These are phyloP conservation scores for Colletotrichum cereale DNA, from an alignment of 2,329 filamentous ascomycete genomes.

Conservation along the genomic window DNA sequence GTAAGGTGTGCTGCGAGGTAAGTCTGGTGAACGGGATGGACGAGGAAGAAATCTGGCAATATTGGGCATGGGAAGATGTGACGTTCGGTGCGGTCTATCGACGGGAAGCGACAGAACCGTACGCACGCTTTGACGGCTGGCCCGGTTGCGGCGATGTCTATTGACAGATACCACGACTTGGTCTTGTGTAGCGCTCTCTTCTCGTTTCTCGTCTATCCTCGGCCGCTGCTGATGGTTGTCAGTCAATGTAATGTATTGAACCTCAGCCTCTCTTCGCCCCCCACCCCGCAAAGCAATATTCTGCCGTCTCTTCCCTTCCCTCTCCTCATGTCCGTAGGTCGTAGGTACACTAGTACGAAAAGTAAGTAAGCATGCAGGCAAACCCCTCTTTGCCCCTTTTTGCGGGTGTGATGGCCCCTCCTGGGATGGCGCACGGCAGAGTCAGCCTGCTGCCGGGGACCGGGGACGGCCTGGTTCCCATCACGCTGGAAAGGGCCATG, in stretches of 20 bases:
- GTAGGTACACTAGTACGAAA: no score
- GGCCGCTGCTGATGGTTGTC: background rate
- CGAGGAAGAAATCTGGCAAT: conserved; percentile 1
- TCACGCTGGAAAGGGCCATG: conserved; percentile 14
- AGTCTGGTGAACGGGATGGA: background rate
- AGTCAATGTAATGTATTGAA: conserved; percentile 14
- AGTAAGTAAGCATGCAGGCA: background rate
- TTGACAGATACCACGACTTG: background rate
- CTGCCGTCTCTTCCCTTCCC: background rate
- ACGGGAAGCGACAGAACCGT: conserved; percentile 1
- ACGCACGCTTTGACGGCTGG: conserved; percentile 13
- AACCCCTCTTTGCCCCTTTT: conserved; percentile 16
- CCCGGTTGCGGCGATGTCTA: no score
- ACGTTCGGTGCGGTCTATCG: background rate
- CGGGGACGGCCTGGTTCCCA: conserved; percentile 25
- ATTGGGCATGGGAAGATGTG: conserved; percentile 22
- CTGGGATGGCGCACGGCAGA: conserved; percentile 25
- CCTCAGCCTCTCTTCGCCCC: background rate
- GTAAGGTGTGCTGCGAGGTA: background rate
- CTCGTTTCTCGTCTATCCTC: background rate
- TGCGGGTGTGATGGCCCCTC: conserved; percentile 18
- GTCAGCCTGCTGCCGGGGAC: conserved; percentile 27
- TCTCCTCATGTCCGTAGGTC: no score
- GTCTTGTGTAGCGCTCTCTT: background rate
- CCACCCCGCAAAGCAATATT: background rate